These are phyloP conservation scores for Hyaloscypha hepaticicola DNA, from an alignment of 495 filamentous ascomycete genomes.

Conservation along the genomic window DNA sequence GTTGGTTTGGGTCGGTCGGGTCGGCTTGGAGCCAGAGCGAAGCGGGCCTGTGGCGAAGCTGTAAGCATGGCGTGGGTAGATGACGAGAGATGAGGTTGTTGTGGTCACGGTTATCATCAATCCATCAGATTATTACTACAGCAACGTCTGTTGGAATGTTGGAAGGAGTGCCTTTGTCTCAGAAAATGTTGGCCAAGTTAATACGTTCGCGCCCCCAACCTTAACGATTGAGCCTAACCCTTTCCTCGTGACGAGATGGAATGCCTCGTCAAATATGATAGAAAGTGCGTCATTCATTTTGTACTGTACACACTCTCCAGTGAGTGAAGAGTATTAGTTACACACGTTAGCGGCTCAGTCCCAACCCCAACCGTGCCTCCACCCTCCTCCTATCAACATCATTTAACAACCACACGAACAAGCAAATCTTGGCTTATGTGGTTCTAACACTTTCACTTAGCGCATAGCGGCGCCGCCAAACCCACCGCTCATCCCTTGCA, in stretches of 20 bases:
- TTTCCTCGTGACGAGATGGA: neutral
- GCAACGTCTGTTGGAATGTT: too few relatives aligned
- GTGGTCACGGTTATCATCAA: too few relatives aligned
- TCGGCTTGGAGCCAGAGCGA: neutral
- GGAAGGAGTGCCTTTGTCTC: too few relatives aligned
- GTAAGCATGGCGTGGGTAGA: too few relatives aligned
- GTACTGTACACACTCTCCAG: constrained; percentile 30
- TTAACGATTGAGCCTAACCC: neutral
- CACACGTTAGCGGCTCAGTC: constrained; percentile 12
- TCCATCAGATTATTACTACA: too few relatives aligned
- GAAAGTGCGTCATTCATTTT: constrained; percentile 24
- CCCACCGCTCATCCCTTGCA: constrained; percentile 64
- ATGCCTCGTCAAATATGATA: constrained; percentile 9
- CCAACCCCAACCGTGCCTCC: neutral
- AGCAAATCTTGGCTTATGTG: neutral
- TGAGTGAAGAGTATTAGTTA: constrained; percentile 34
- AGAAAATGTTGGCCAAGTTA: too few relatives aligned
- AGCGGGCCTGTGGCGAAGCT: neutral
- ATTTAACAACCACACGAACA: neutral
- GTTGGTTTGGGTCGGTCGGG: neutral
- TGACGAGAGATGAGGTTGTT: too few relatives aligned
- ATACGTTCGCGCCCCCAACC: too few relatives aligned
- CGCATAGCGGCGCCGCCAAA: constrained; percentile 25
- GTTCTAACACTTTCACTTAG: constrained; percentile 25
- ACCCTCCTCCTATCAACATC: constrained; percentile 1